Percentiles rank a stretch among this genome's conserved stretches.
These are phyloP conservation scores for Nakataea oryzae DNA, from an alignment of 2,329 filamentous ascomycete genomes.

Conservation along the genomic window DNA sequence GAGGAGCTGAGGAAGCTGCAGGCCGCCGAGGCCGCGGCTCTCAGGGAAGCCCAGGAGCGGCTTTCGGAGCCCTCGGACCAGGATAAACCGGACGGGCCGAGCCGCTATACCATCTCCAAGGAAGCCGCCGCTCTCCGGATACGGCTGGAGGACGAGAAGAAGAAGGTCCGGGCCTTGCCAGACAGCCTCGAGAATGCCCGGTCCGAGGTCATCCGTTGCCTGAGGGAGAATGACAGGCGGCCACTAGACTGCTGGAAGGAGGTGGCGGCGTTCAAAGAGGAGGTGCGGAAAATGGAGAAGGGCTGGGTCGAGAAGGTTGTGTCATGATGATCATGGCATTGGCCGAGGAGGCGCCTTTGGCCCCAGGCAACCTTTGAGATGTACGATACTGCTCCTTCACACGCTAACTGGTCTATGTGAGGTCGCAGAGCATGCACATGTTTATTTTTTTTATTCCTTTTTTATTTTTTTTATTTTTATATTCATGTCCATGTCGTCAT, in stretches of 20 bases:
- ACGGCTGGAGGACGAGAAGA: slow-evolving; percentile 53
- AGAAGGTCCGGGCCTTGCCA: slow-evolving; percentile 58
- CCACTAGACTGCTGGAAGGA: slow-evolving; percentile 92
- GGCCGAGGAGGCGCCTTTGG: neutral
- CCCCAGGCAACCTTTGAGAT: neutral
- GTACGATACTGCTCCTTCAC: neutral
- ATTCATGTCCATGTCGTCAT: neutral
- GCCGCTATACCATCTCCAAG: slow-evolving; percentile 41
- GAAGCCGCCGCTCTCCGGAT: slow-evolving; percentile 48
- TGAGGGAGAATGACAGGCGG: slow-evolving; percentile 74
- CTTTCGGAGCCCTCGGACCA: slow-evolving; percentile 30
- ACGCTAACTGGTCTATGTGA: neutral
- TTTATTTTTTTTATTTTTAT: neutral
- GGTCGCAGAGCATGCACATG: neutral
- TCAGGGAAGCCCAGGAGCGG: slow-evolving; percentile 58
- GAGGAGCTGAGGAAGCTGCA: slow-evolving; percentile 75
- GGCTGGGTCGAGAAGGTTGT: slow-evolving; percentile 80
- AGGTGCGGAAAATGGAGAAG: slow-evolving; percentile 79
- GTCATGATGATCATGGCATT: slow-evolving; percentile 23
- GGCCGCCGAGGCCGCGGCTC: slow-evolving; percentile 56
- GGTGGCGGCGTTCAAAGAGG: slow-evolving; percentile 81
- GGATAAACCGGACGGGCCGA: slow-evolving; percentile 17
- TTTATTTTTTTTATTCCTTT: neutral
- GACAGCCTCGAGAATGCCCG: slow-evolving; percentile 65
- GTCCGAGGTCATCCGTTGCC: slow-evolving; percentile 65